A percentile compares a stretch with the other conserved stretches of the same genome.
Evolutionary conservation across 352 stramenopile species (phyloP).

Genomic region (Phytophthora pseudosyringae): DNA sequence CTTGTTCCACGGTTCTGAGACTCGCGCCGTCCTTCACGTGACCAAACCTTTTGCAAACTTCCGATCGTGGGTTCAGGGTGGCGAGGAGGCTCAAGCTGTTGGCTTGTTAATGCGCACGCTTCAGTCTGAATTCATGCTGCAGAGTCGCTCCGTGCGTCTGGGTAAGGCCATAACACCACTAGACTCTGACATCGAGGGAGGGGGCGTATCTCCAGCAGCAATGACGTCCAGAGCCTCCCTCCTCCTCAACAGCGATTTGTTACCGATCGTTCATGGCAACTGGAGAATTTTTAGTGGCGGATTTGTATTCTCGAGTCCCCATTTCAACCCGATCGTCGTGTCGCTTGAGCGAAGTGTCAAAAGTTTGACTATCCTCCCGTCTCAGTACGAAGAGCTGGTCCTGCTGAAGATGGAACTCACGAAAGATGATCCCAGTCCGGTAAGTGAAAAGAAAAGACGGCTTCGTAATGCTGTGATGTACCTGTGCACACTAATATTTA

Average conservation of each 20-base stretch:
- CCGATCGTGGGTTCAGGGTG: conserved; percentile 62
- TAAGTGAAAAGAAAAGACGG: conserved; percentile 15
- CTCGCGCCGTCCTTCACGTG: conserved; percentile 39
- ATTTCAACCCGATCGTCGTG: conserved; percentile 68
- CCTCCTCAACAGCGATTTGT: conserved; percentile 53
- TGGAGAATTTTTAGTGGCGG: conserved; percentile 64
- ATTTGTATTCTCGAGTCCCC: conserved; percentile 62
- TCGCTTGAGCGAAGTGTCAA: conserved; percentile 65
- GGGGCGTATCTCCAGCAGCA: not conserved
- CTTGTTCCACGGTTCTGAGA: conserved; percentile 29
- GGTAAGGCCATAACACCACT: conserved; percentile 46
- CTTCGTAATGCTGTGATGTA: not conserved
- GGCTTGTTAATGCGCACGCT: conserved; percentile 46
- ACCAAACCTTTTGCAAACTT: conserved; percentile 71
- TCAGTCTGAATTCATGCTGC: conserved; percentile 73
- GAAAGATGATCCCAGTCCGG: conserved; percentile 25
- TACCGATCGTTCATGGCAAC: conserved; percentile 50
- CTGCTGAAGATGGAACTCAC: conserved; percentile 66
- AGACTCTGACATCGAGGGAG: conserved; percentile 36
- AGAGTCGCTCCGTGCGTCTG: conserved; percentile 53
- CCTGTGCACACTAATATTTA: not conserved
- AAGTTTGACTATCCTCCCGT: conserved; percentile 57
- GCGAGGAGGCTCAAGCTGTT: conserved; percentile 53
- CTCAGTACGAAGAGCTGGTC: conserved; percentile 68
- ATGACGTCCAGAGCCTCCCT: conserved; percentile 47